Conservation (phyloP, 441 rosid species). For the Adansonia rubrostipa region DNA sequence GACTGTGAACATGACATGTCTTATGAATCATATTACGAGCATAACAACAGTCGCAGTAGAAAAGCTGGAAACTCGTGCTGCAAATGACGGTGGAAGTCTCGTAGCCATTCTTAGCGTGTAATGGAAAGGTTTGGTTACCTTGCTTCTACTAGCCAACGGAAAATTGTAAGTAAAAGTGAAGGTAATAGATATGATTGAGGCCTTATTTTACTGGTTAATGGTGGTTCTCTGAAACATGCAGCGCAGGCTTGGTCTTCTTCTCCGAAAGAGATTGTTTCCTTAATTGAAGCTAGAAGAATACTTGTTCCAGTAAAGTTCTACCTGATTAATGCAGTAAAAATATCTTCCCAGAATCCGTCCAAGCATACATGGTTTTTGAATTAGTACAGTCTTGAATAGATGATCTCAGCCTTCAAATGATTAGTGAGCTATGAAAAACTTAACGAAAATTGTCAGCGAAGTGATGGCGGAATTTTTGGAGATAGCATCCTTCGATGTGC, state of each 20-base stretch:
- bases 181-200: slow-evolving; percentile 64
- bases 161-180: slow-evolving; percentile 45
- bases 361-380: slow-evolving; percentile 61
- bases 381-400: slow-evolving; percentile 52
- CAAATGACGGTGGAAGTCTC: slow-evolving; percentile 80
- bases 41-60: slow-evolving; percentile 54
- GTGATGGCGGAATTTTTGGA: slow-evolving; percentile 79
- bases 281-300: slow-evolving; percentile 76
- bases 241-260: slow-evolving; percentile 73
- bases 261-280: slow-evolving; percentile 60
- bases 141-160: slow-evolving; percentile 78
- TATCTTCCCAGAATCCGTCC: slow-evolving; percentile 69
- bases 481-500: slow-evolving; percentile 63
- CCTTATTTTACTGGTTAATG: slow-evolving; percentile 63
- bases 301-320: slow-evolving; percentile 88
- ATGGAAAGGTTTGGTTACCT: slow-evolving; percentile 89
- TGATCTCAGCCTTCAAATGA: slow-evolving; percentile 56
- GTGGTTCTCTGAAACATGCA: slow-evolving; percentile 61
- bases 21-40: slow-evolving; percentile 44
- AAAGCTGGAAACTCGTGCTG: slow-evolving; percentile 71
- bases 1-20: slow-evolving; percentile 34
- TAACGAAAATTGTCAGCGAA: slow-evolving; percentile 60
- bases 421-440: slow-evolving; percentile 52
- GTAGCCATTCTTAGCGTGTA: slow-evolving; percentile 85
- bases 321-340: slow-evolving; percentile 76